Evolutionary conservation across 2,329 filamentous ascomycete genomes (phyloP), one percentile per base, ranked within the genome.

Genomic region (Paecilomyces dactylethromorphus): DNA sequence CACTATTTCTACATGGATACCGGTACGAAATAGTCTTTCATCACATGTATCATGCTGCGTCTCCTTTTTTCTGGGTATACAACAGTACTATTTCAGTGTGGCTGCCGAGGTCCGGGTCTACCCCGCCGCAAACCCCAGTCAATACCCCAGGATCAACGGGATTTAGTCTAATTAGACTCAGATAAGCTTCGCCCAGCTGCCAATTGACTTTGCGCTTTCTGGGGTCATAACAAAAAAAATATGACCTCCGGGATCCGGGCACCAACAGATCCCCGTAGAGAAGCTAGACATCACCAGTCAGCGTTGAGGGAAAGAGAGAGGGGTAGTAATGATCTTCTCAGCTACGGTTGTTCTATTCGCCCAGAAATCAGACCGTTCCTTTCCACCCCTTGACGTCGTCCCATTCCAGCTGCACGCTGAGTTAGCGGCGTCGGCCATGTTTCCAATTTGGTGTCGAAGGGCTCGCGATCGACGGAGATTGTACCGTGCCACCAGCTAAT

Each of bases 51-150:
- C 7, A 18, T n/a, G 39, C 15, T 45, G 39, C 15, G 21, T 45
- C 15, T 45, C 13, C 10, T 6, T 18, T 45, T 18, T 18, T 45
- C 5, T 1, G 15, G n/a, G 18, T 21, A 18, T 18, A 45, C 7
- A 45, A 45, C 39, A 10, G 15, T n/a, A 18, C 6, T 8, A 45
- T 7, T 18, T 45, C 5, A 18, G 6, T 59, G 63, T 59, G 57
- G 35, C 35, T 45, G 39, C 39, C 39, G 39, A 45, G 39, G 39
- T 18, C 7, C 18, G 39, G 18, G 39, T 45, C 18, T 45, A 45
- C 39, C 39, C 39, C 39, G 39, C 39, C 11, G 39, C 18, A n/a
- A 45, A 45, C 7, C 59, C 59, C 31, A 65, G 58, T 64, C 64
- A 66, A 51, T 63, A 63, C 18, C 62, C 63, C 39, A 45, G 39